Conservation (phyloP, 2,329 filamentous ascomycete species). For the Hypoxylon sp. region DNA sequence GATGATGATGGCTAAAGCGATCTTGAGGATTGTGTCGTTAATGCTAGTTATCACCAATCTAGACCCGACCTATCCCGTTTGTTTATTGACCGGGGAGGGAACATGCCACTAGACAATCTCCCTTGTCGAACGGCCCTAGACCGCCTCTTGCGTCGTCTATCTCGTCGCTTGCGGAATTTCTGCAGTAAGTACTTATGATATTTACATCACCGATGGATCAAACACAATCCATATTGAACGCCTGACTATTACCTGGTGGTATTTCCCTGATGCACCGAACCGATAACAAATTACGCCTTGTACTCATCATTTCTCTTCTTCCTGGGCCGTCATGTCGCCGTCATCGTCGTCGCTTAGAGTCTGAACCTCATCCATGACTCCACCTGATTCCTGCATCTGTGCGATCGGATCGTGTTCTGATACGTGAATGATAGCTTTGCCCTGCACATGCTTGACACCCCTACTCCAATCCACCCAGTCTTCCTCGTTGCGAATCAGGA, state of each 20-base stretch:
- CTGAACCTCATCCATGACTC: slow-evolving; percentile 89
- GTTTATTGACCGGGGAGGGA: background rate
- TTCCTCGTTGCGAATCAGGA: slow-evolving; percentile 80
- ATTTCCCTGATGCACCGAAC: slow-evolving; percentile 27
- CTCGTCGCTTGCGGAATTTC: slow-evolving; percentile 28
- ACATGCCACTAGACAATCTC: background rate
- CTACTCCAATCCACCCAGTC: slow-evolving; percentile 88
- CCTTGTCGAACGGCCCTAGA: background rate
- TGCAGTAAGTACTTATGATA: slow-evolving; percentile 33
- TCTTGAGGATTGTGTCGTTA: no score
- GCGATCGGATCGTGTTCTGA: slow-evolving; percentile 73
- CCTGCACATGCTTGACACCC: slow-evolving; percentile 76
- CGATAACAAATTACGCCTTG: slow-evolving; percentile 16
- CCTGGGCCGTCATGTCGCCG: slow-evolving; percentile 35
- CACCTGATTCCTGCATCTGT: slow-evolving; percentile 68
- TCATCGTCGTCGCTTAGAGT: slow-evolving; percentile 76
- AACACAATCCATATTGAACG: slow-evolving; percentile 31
- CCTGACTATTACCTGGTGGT: slow-evolving; percentile 35
- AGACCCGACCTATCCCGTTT: background rate
- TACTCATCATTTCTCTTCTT: slow-evolving; percentile 24
- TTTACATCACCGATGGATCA: slow-evolving; percentile 28
- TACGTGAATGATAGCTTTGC: slow-evolving; percentile 87
- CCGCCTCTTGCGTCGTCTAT: background rate
- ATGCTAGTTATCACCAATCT: background rate
- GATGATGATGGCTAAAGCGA: slow-evolving; percentile 19